Evolutionary conservation across 495 filamentous ascomycete genomes (phyloP).

Genomic region (Trichoderma gamsii): DNA sequence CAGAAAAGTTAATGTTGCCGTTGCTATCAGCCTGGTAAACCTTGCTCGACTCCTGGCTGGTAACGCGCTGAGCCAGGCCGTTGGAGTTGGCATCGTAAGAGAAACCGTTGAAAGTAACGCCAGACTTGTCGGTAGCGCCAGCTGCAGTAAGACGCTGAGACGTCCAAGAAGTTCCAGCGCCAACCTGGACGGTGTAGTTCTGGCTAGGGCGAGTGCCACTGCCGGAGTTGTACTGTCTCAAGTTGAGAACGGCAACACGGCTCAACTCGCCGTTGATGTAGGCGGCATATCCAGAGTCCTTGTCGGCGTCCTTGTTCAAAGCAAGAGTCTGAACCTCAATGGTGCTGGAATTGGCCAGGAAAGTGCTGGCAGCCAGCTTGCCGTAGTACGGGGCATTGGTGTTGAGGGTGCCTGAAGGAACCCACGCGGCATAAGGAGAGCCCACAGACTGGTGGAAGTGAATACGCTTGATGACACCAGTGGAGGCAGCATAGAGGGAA

Average conservation of each 20-base stretch:
- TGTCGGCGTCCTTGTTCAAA: not conserved
- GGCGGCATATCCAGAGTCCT: constrained; percentile 3
- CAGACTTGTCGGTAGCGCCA: not conserved
- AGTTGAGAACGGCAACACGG: not conserved
- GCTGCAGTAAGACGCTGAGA: constrained; percentile 8
- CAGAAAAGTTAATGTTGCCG: not conserved
- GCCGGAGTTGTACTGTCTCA: not conserved
- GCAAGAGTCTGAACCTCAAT: not conserved
- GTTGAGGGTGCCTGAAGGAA: not conserved
- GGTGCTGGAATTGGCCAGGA: not conserved
- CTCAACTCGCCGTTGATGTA: constrained; percentile 1
- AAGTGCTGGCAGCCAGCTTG: constrained; percentile 1
- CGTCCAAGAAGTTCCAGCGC: not conserved
- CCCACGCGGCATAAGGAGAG: constrained; percentile 9
- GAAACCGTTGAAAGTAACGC: not conserved
- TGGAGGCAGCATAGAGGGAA: constrained; percentile 7
- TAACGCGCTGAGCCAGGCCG: not conserved
- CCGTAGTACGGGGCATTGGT: constrained; percentile 7
- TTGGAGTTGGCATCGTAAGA: constrained; percentile 4
- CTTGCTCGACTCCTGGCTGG: not conserved
- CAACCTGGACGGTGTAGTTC: constrained; percentile 6
- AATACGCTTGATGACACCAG: constrained; percentile 6
- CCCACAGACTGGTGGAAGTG: constrained; percentile 10
- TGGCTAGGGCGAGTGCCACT: not conserved
- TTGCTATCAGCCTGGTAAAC: constrained; percentile 1